Conservation (phyloP, 1,139 yeast genomes). For the Meyerozyma guilliermondii region DNA sequence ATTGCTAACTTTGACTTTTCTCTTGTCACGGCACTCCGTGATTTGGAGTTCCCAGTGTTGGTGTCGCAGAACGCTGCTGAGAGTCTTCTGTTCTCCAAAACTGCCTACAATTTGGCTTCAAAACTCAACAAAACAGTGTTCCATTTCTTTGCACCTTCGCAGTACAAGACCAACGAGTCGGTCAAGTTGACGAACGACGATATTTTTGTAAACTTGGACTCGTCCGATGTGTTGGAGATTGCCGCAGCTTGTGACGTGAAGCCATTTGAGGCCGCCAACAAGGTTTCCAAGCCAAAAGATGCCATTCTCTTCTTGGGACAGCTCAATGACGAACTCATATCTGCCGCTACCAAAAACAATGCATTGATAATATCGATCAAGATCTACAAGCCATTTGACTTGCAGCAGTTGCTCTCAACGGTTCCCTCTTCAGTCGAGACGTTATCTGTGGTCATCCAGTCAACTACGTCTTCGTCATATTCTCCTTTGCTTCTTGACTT, state of each 20-base stretch:
- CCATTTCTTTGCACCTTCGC: slow-evolving; percentile 53
- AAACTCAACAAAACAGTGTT: slow-evolving; percentile 52
- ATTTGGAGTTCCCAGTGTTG: slow-evolving; percentile 57
- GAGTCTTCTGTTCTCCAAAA: slow-evolving; percentile 46
- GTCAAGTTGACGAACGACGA: slow-evolving; percentile 13
- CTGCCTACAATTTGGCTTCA: slow-evolving; percentile 55
- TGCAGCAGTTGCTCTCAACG: slow-evolving; percentile 41
- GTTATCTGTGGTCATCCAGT: slow-evolving; percentile 64
- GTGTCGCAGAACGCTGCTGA: slow-evolving; percentile 59
- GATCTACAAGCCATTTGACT: slow-evolving; percentile 67
- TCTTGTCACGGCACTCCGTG: slow-evolving; percentile 64
- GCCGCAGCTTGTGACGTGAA: slow-evolving; percentile 21
- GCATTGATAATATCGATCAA: slow-evolving; percentile 55
- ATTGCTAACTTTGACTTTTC: slow-evolving; percentile 56
- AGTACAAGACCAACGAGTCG: slow-evolving; percentile 12
- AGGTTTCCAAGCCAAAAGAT: slow-evolving; percentile 34
- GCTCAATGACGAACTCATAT: slow-evolving; percentile 38
- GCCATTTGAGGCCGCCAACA: slow-evolving; percentile 26
- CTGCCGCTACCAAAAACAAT: slow-evolving; percentile 35
- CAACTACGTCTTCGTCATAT: slow-evolving; percentile 42
- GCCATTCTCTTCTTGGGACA: slow-evolving; percentile 63
- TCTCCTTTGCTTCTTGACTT: slow-evolving; percentile 71
- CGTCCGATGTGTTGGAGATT: slow-evolving; percentile 20
- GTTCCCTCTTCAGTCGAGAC: slow-evolving; percentile 55
- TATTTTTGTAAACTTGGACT: slow-evolving; percentile 12